Evolutionary conservation across 306 rosid species (phyloP).

Genomic region (Cyclanthera cordifolia): DNA sequence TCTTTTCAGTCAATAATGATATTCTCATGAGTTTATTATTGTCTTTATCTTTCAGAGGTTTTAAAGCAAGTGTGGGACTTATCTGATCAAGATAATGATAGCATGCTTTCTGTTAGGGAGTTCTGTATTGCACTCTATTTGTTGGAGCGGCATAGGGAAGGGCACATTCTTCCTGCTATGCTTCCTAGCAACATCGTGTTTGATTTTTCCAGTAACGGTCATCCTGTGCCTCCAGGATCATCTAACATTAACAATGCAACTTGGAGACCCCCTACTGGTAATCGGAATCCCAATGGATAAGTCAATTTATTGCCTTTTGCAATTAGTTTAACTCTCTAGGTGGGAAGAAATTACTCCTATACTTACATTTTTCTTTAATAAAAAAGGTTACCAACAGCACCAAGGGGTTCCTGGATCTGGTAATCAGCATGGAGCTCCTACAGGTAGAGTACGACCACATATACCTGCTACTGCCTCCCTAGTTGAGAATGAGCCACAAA

Average conservation of each 20-base stretch:
- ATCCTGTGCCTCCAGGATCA: conserved; percentile 26
- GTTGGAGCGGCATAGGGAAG: conserved; percentile 94
- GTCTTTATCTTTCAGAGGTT: conserved; percentile 65
- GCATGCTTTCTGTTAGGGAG: conserved; percentile 97
- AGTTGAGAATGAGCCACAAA: conserved; percentile 46
- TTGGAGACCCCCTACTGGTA: conserved; percentile 70
- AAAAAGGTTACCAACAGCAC: conserved; percentile 56
- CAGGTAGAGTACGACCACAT: conserved; percentile 51
- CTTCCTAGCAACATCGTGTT: conserved; percentile 60
- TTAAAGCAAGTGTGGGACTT: conserved; percentile 98
- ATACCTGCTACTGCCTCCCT: conserved; percentile 40
- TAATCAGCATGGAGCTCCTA: conserved; percentile 29
- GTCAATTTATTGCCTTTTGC: conserved; percentile 12
- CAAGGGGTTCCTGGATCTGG: conserved; percentile 50
- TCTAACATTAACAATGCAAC: conserved; percentile 29
- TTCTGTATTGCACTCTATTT: conserved; percentile 82
- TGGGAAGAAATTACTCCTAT: conserved; percentile 6
- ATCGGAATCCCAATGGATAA: conserved; percentile 24
- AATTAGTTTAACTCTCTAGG: not conserved
- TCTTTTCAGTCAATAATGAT: conserved; percentile 19
- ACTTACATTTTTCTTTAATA: conserved; percentile 14
- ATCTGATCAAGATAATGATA: conserved; percentile 96
- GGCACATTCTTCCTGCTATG: conserved; percentile 64
- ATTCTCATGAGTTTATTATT: conserved; percentile 24
- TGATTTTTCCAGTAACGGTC: conserved; percentile 54